Evolutionary conservation across 192 early-diverging fungal genomes (phyloP).

Genomic region (Linnemannia schmuckeri): DNA sequence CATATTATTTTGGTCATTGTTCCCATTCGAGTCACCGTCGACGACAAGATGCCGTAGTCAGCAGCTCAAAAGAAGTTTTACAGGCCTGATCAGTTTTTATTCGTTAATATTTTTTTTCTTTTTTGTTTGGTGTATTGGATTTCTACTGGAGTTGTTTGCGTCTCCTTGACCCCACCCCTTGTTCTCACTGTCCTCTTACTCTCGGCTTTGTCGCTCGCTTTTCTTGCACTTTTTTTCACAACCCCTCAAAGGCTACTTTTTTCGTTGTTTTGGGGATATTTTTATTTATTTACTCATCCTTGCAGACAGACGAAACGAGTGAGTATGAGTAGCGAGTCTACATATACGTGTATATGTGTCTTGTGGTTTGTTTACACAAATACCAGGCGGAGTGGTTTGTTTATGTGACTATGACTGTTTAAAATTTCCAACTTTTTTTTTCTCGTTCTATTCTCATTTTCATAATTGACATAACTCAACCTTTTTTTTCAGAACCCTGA

Average conservation of each 20-base stretch:
- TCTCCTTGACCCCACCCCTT: neutral
- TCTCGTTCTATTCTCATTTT: neutral
- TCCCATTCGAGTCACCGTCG: neutral
- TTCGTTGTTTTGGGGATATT: neutral
- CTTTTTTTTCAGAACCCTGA: slow-evolving; percentile 3
- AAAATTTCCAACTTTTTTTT: neutral
- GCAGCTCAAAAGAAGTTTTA: neutral
- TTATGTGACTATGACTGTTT: slow-evolving; percentile 45
- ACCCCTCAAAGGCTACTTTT: neutral
- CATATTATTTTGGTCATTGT: neutral
- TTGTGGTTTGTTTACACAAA: slow-evolving; percentile 29
- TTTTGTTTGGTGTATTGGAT: neutral
- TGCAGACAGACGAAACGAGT: neutral
- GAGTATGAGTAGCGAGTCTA: neutral
- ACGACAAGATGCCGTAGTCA: slow-evolving; percentile 9
- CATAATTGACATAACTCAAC: neutral
- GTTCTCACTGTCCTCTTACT: neutral
- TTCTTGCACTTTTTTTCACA: neutral
- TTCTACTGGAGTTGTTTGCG: slow-evolving; percentile 8
- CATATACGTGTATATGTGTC: neutral
- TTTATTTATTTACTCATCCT: neutral
- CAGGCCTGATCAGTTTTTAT: slow-evolving; percentile 5
- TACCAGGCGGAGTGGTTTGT: slow-evolving; percentile 22
- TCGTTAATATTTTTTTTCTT: slow-evolving; percentile 7
- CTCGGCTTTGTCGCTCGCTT: neutral